phyloP scores from a whole-genome alignment of 2,329 filamentous ascomycete genomes.

The Ophiocordyceps sinensis region DNA sequence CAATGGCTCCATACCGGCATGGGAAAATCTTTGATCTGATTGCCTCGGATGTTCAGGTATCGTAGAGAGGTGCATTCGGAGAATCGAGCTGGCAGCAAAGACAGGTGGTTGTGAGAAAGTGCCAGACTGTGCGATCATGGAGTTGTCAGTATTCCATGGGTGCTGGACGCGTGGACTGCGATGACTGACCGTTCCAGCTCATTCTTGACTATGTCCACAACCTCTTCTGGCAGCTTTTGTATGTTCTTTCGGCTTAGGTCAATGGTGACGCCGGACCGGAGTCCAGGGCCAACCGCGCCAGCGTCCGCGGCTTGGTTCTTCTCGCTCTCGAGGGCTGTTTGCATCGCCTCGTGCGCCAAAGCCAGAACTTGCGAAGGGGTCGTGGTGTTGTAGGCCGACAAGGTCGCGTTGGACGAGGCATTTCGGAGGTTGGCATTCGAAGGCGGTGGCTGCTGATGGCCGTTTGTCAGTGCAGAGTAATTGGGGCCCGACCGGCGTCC shows the following conservation, averaged over 20 bases:
- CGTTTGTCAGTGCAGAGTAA: slow-evolving; percentile 24
- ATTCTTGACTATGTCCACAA: slow-evolving; percentile 60
- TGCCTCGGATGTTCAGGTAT: slow-evolving; percentile 70
- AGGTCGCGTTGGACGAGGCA: slow-evolving; percentile 28
- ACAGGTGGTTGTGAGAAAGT: slow-evolving; percentile 65
- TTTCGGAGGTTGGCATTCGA: slow-evolving; percentile 33
- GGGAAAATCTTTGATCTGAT: slow-evolving; percentile 51
- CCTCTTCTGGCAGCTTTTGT: slow-evolving; percentile 54
- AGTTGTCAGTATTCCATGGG: slow-evolving; percentile 5
- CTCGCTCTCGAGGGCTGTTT: slow-evolving; percentile 50
- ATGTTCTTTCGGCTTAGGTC: slow-evolving; percentile 67
- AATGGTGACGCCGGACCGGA: slow-evolving; percentile 61
- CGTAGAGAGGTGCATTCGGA: slow-evolving; percentile 63
- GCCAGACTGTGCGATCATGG: slow-evolving; percentile 42
- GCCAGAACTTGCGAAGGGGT: slow-evolving; percentile 49
- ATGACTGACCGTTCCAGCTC: slow-evolving; percentile 52
- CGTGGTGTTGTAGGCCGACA: slow-evolving; percentile 37
- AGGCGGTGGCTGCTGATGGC: slow-evolving; percentile 23
- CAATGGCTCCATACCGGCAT: slow-evolving; percentile 28
- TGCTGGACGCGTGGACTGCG: not conserved
- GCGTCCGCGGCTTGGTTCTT: slow-evolving; percentile 49
- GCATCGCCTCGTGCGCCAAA: slow-evolving; percentile 53
- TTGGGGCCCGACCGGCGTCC: slow-evolving; percentile 24
- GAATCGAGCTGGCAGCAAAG: slow-evolving; percentile 55
- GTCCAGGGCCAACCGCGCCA: slow-evolving; percentile 40